These are phyloP conservation scores for Secale cereale DNA, from an alignment of 176 grass and related monocot species.

Conservation along the genomic window DNA sequence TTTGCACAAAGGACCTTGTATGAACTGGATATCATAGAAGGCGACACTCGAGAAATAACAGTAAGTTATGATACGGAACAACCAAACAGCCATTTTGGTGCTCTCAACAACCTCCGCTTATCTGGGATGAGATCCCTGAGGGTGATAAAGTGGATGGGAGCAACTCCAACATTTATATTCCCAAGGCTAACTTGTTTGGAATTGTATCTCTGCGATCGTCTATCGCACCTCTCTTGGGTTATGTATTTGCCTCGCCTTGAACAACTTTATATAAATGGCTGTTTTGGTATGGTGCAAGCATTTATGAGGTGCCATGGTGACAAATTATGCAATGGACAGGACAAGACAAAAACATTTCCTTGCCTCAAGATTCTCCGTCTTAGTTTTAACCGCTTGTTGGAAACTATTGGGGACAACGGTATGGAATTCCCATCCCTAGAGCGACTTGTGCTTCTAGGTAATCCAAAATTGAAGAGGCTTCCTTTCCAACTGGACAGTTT, in stretches of 20 bases:
- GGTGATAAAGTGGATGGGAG: not conserved
- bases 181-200: not conserved
- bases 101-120: not conserved
- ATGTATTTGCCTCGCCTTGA: not conserved
- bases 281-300: not conserved
- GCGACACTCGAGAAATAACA: not conserved
- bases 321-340: too few species aligned
- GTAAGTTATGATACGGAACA: not conserved
- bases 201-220: not conserved
- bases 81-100: not conserved
- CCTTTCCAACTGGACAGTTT: not conserved
- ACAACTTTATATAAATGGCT: not conserved
- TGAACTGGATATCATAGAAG: not conserved
- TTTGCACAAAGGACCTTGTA: not conserved
- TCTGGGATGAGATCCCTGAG: not conserved
- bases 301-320: too few species aligned
- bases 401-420: not conserved
- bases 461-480: not conserved
- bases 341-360: too few species aligned
- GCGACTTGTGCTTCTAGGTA: not conserved
- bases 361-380: not conserved
- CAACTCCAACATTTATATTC: not conserved
- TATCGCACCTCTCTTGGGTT: not conserved
- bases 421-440: slow-evolving; percentile 6
- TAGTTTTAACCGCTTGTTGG: too few species aligned